phyloP scores from a whole-genome alignment of 2,329 filamentous ascomycete species.

The Sordariomycetes sp. region DNA sequence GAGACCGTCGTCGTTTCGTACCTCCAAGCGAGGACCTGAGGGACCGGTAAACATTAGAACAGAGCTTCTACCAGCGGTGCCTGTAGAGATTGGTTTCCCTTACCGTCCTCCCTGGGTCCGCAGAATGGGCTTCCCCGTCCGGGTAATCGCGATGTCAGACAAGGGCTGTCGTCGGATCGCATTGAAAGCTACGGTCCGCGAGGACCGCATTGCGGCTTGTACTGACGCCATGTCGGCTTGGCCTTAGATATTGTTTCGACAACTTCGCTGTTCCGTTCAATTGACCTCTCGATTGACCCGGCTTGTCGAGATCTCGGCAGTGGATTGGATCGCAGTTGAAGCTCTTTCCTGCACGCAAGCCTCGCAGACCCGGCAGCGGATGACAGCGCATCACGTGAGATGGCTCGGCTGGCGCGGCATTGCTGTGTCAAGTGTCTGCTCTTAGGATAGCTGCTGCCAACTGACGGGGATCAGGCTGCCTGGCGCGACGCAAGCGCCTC shows the following conservation, averaged over 20 bases:
- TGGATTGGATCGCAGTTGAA: not conserved
- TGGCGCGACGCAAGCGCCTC: not conserved
- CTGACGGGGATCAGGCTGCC: not conserved
- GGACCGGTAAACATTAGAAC: conserved; percentile 13
- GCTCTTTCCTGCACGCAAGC: not conserved
- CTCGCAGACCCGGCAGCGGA: not conserved
- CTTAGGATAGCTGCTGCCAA: not conserved
- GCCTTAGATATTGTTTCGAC: not conserved
- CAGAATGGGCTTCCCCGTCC: conserved; percentile 92
- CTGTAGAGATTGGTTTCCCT: conserved; percentile 16
- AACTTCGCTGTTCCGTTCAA: conserved; percentile 7
- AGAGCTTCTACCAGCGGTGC: conserved; percentile 2
- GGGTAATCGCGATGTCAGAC: conserved; percentile 83
- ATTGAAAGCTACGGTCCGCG: conserved; percentile 30
- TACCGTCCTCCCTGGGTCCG: conserved; percentile 82
- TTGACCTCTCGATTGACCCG: conserved; percentile 6
- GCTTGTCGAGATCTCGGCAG: not conserved
- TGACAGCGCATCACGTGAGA: not conserved
- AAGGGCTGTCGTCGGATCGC: conserved; percentile 37
- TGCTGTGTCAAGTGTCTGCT: not conserved
- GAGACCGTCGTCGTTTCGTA: conserved; percentile 24
- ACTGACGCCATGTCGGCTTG: conserved; percentile 37
- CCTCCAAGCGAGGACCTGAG: conserved; percentile 76
- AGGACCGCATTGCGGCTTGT: conserved; percentile 41
- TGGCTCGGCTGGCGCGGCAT: not conserved